These are phyloP conservation scores for Pachyrhizus erosus DNA, from an alignment of 306 rosid genomes.

Conservation along the genomic window DNA sequence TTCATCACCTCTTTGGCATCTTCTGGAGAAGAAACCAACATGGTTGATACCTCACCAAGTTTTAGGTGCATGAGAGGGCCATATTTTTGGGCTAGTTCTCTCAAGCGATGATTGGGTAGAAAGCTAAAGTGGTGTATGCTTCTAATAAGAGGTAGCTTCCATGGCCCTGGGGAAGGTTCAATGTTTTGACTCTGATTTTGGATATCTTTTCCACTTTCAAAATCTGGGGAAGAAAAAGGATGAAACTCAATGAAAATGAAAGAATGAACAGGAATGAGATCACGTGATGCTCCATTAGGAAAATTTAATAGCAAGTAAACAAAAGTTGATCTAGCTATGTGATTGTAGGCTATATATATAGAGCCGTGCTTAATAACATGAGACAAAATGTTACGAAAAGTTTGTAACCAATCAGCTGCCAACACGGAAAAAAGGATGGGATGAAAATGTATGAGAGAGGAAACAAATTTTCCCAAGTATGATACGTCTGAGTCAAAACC, in stretches of 20 bases:
- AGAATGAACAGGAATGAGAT: conserved; percentile 1
- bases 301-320: background rate
- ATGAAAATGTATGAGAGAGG: too few relatives aligned
- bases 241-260: background rate
- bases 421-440: too few relatives aligned
- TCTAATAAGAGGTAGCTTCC: conserved; percentile 40
- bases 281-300: conserved; percentile 11
- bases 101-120: background rate
- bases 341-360: background rate
- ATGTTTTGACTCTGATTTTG: background rate
- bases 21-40: conserved; percentile 50
- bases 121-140: conserved; percentile 40
- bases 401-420: too few relatives aligned
- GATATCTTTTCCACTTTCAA: background rate
- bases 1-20: conserved; percentile 43
- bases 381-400: too few relatives aligned
- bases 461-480: too few relatives aligned
- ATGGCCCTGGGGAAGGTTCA: conserved; percentile 39
- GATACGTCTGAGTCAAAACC: too few relatives aligned
- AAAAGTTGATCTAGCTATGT: background rate
- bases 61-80: conserved; percentile 42
- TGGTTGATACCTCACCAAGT: conserved; percentile 28
- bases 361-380: too few relatives aligned
- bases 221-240: background rate
- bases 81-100: conserved; percentile 34